Base-by-base conservation (phyloP, 2,329 filamentous ascomycete genomes). In the Fusarium nygamai region DNA sequence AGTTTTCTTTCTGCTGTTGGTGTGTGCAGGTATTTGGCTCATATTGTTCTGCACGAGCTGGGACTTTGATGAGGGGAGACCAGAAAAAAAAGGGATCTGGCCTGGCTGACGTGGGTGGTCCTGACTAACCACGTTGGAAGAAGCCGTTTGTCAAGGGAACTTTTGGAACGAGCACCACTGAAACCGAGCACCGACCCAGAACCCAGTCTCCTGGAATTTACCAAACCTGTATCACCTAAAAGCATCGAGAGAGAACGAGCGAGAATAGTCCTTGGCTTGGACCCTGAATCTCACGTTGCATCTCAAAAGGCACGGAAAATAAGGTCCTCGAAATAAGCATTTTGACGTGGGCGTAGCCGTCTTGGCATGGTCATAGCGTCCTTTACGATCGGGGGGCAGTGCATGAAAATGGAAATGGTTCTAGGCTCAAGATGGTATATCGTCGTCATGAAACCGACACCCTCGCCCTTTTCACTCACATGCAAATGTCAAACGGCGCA, bases 341-440 rank as follows among this genome's bases (percentile, higher is more conserved):
- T 63, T 70, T 58, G 61, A 71, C 73, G 46, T 73, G 73, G 73
- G 66, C 38, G 73, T 64, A 75, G 69, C 73, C 73, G 73, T 65
- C 72, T 75, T 75, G 73, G 73, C 73, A 73, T 63, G 57, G 62
- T 47, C 53, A 69, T 69, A 63, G 65, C 71, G 64, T 39, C 38
- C 17, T 68, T 3, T 19, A 48, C 17, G 48, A 65, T 54, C 70
- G 48, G 71, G 48, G 68, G 69, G 72, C 72, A 63, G 69, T 75
- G 69, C 72, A 73, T n/a, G 47, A n/a, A 27, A 41, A 17, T 43
- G 34, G 38, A 24, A 34, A 16, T 44, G 31, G 29, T 11, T 24
- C 64, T 67, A 67, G n/a, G 11, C 63, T 68, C 17, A 53, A 54
- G 24, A 16, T 11, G 61, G 61, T 19, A 22, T 12, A 53, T 54